Evolutionary conservation across 2,329 filamentous ascomycete genomes (phyloP), one percentile per base, ranked within the genome.

Genomic region (Fusarium guadeloupense): DNA sequence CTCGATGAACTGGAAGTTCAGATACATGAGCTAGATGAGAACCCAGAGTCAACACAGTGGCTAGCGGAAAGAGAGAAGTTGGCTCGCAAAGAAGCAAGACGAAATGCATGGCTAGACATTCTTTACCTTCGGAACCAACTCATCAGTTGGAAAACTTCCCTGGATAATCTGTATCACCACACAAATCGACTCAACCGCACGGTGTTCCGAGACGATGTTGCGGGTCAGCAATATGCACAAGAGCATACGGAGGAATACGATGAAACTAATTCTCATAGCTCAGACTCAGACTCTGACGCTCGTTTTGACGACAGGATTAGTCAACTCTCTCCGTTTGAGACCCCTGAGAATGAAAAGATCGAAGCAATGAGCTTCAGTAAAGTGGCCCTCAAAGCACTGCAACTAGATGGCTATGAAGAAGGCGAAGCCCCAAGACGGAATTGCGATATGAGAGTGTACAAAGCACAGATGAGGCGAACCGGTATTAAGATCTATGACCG

Each of bases 71-170:
- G 28, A 6, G 50, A 54, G 5, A 42, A 51, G n/a, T 8, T 10
- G 7, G 34, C 20, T 5, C 28, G 33, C 12, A 45, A 47, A 9
- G 16, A 56, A 12, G 37, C 14, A 19, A 59, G 35, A 8, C 23
- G 41, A 6, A 17, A 28, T 9, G 44, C 55, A 3, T 59, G 41
- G 41, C n/a, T 56, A 1, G 46, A 59, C 14, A 47, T 41, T 5
- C 19, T 34, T 2, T 47, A 47, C 28, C 40, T 56, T 9, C 35
- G 56, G 3, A 44, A 56, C 7, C 41, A 56, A 4, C 33, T 59
- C 4, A 31, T 50, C 0, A 59, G n/a, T 21, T 59, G 56, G 52
- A 33, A 19, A 4, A 43, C 17, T 0, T 43, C 40, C 5, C 6
- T 56, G 16, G 21, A 44, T 12, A 21, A 19, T 10, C 2, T 56